phyloP scores from a whole-genome alignment of 805 yeast genomes.

The Dipodascopsis uninucleata region DNA sequence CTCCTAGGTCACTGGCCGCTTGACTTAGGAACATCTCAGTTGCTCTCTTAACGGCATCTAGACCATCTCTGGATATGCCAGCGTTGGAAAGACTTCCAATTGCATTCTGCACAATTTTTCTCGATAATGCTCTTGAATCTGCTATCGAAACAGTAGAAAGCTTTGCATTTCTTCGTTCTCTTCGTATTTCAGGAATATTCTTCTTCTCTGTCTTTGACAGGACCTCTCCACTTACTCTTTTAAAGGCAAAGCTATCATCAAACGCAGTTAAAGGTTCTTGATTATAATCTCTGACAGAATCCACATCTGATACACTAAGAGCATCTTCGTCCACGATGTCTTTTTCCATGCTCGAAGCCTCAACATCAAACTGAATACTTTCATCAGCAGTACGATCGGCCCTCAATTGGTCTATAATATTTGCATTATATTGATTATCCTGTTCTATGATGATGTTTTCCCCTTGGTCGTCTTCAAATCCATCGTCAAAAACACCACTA shows the following conservation, averaged over 20 bases:
- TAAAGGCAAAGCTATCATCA: slow-evolving; percentile 4
- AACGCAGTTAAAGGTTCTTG: background rate
- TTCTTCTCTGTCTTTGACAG: slow-evolving; percentile 1
- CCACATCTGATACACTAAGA: slow-evolving; percentile 2
- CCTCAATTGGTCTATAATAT: no score
- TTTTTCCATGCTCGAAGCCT: background rate
- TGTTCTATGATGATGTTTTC: no score
- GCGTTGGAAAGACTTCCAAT: slow-evolving; percentile 8
- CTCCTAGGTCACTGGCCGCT: slow-evolving; percentile 32
- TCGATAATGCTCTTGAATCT: background rate
- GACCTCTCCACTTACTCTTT: slow-evolving; percentile 3
- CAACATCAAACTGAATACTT: slow-evolving; percentile 11
- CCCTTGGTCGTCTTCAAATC: no score
- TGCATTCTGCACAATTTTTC: slow-evolving; percentile 6
- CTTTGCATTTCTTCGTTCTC: background rate
- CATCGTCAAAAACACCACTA: slow-evolving; percentile 4
- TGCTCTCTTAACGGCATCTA: slow-evolving; percentile 29
- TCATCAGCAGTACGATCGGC: no score
- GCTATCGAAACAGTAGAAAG: background rate
- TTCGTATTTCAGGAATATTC: background rate
- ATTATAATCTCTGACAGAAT: background rate
- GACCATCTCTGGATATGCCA: slow-evolving; percentile 27
- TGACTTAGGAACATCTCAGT: slow-evolving; percentile 35
- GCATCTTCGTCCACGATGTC: background rate
- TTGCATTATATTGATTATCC: no score